phyloP scores from a whole-genome alignment of 2,329 filamentous ascomycete genomes.

The Thielaviopsis punctulata region DNA sequence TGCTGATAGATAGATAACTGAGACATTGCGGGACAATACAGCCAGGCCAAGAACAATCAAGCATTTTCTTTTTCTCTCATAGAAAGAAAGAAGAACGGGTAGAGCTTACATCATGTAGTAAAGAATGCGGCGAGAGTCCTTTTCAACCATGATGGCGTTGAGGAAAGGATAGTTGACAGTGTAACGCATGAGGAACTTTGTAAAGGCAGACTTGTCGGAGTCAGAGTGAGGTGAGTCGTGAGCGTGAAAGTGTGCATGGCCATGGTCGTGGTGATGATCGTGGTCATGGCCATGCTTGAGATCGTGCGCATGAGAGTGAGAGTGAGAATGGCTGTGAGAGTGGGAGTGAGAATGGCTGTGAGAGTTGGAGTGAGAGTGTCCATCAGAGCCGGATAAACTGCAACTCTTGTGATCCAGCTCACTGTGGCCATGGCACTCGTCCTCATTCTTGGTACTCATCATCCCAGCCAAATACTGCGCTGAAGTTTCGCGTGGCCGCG shows the following conservation, averaged over 20 bases:
- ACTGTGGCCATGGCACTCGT: constrained; percentile 14
- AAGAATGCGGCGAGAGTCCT: constrained; percentile 85
- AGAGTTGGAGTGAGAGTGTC: constrained; percentile 14
- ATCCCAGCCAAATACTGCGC: background rate
- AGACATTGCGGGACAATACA: background rate
- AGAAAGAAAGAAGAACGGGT: background rate
- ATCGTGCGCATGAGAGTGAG: constrained; percentile 17
- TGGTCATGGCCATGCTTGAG: too few species aligned
- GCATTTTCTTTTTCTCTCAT: too few species aligned
- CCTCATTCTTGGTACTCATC: constrained; percentile 8
- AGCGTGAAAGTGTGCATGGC: constrained; percentile 17
- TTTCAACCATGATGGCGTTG: constrained; percentile 73
- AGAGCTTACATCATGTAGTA: constrained; percentile 75
- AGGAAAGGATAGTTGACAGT: constrained; percentile 59
- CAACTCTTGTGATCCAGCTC: background rate
- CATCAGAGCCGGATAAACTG: constrained; percentile 12
- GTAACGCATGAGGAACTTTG: constrained; percentile 51
- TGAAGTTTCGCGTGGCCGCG: background rate
- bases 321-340: background rate
- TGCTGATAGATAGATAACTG: background rate
- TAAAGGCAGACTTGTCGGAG: constrained; percentile 41
- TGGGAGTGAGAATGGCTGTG: constrained; percentile 17
- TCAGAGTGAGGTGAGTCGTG: constrained; percentile 14
- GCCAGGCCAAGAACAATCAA: background rate
- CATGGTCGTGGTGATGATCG: constrained; percentile 16